Percentiles rank a stretch among this genome's conserved stretches.
Conservation (phyloP, 73 alveolate species). For the Loxodes magnus region DNA sequence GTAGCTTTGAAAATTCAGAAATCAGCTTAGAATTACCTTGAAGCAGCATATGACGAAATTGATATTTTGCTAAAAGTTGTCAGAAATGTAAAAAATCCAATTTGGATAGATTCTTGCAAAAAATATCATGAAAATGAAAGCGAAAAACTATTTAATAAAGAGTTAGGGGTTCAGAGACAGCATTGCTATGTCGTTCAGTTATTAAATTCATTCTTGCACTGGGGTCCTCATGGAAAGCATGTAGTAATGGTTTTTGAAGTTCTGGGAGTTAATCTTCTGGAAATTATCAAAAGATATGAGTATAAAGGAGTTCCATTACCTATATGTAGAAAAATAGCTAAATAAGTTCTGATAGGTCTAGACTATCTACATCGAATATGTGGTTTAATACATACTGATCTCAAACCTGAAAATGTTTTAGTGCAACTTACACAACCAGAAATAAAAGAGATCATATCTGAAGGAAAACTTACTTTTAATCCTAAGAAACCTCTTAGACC, state of each 20-base stretch:
- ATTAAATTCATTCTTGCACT: conserved; percentile 71
- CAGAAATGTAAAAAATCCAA: conserved; percentile 44
- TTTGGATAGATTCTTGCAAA: conserved; percentile 9
- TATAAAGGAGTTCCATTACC: conserved; percentile 63
- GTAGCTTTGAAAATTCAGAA: conserved; percentile 86
- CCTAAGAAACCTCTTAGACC: neutral
- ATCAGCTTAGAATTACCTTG: conserved; percentile 80
- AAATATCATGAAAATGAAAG: conserved; percentile 18
- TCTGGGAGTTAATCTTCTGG: conserved; percentile 94
- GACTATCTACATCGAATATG: conserved; percentile 90
- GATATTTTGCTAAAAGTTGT: conserved; percentile 78
- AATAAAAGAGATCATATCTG: conserved; percentile 38
- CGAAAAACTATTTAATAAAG: too few species aligned
- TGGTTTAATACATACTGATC: conserved; percentile 89
- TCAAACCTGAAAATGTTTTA: conserved; percentile 90
- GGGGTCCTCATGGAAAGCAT: conserved; percentile 79
- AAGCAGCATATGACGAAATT: conserved; percentile 93
- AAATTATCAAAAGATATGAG: conserved; percentile 79
- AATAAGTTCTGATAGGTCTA: conserved; percentile 84
- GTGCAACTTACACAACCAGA: conserved; percentile 65
- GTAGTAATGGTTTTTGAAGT: conserved; percentile 97
- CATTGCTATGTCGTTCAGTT: conserved; percentile 17
- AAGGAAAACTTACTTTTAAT: conserved; percentile 12
- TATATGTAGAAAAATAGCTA: conserved; percentile 56
- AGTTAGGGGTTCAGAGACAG: neutral